Conservation (phyloP, 129 eudicot species). For the Sambucus nigra region DNA sequence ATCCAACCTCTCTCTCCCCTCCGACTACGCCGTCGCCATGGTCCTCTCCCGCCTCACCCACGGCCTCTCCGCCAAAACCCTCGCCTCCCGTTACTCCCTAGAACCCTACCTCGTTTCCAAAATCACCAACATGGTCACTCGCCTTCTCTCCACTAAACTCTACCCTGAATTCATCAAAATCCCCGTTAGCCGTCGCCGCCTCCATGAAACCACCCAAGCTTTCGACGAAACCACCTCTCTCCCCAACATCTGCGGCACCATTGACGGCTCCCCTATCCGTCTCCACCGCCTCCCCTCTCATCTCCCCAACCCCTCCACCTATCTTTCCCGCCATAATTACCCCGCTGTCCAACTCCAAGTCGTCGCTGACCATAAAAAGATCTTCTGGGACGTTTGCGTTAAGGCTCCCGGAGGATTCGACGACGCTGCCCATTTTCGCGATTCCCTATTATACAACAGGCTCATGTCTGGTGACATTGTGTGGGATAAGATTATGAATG, state of each 20-base stretch:
- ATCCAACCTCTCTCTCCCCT: slow-evolving; percentile 72
- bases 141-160: slow-evolving; percentile 65
- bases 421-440: slow-evolving; percentile 75
- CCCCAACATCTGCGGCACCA: slow-evolving; percentile 78
- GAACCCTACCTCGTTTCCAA: slow-evolving; percentile 89
- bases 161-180: slow-evolving; percentile 86
- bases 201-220: slow-evolving; percentile 52
- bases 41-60: slow-evolving; percentile 66
- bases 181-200: slow-evolving; percentile 62
- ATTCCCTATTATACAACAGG: slow-evolving; percentile 66
- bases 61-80: slow-evolving; percentile 54
- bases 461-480: slow-evolving; percentile 70
- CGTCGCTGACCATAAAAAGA: slow-evolving; percentile 79
- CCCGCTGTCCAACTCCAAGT: slow-evolving; percentile 67
- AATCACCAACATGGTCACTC: slow-evolving; percentile 90
- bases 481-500: slow-evolving; percentile 81
- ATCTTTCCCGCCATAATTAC: slow-evolving; percentile 31
- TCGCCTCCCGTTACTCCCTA: slow-evolving; percentile 59
- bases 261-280: slow-evolving; percentile 52
- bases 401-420: slow-evolving; percentile 80
- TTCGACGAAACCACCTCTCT: slow-evolving; percentile 60
- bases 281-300: slow-evolving; percentile 33
- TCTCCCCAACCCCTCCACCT: slow-evolving; percentile 32
- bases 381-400: slow-evolving; percentile 95
- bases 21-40: slow-evolving; percentile 98